Conservation (phyloP, 2,329 filamentous ascomycete genomes). For the Bisporella sp. region DNA sequence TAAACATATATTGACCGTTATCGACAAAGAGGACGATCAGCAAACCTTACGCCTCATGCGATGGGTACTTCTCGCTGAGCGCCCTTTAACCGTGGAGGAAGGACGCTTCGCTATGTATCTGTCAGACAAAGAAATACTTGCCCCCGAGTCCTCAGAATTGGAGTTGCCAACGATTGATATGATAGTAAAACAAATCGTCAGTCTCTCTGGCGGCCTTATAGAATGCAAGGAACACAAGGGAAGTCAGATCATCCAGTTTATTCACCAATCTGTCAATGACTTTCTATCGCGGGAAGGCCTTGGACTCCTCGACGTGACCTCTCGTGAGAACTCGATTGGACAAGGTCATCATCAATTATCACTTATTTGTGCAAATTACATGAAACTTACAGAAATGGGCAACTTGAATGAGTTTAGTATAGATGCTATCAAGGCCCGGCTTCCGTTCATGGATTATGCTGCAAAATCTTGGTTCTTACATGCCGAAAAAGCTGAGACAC, state of each 20-base stretch:
- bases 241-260: slow-evolving; percentile 29
- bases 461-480: slow-evolving; percentile 7
- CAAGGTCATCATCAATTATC: slow-evolving; percentile 8
- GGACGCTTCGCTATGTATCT: slow-evolving; percentile 5
- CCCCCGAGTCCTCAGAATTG: neutral
- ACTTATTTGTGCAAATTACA: slow-evolving; percentile 9
- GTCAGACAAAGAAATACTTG: neutral
- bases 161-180: neutral
- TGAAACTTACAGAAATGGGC: slow-evolving; percentile 3
- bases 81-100: slow-evolving; percentile 14
- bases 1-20: slow-evolving; percentile 4
- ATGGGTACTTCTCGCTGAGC: slow-evolving; percentile 18
- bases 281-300: slow-evolving; percentile 18
- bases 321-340: slow-evolving; percentile 1
- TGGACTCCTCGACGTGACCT: neutral
- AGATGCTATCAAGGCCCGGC: neutral
- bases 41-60: slow-evolving; percentile 13
- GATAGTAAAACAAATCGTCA: neutral
- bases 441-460: slow-evolving; percentile 7
- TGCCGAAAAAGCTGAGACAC: slow-evolving; percentile 8
- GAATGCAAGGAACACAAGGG: slow-evolving; percentile 1
- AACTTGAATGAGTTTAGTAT: neutral
- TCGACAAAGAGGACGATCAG: slow-evolving; percentile 12
- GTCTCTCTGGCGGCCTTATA: neutral
- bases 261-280: slow-evolving; percentile 31